Conservation (phyloP, 495 filamentous ascomycete species). For the Sabuloglossum arenarium region DNA sequence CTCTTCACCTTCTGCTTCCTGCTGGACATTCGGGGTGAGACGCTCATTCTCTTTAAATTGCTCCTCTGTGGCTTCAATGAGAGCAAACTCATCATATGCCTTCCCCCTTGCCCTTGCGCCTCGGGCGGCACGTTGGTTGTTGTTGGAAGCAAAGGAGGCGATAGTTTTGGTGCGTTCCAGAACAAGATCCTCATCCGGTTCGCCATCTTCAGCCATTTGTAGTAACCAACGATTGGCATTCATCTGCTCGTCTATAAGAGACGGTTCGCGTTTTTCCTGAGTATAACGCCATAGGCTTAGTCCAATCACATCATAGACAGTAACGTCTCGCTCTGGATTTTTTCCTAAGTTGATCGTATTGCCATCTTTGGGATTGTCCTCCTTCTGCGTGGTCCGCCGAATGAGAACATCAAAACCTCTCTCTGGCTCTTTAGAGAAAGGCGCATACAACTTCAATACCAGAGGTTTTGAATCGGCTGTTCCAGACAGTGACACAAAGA, state of each 20-base stretch:
- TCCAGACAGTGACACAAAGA: slow-evolving; percentile 68
- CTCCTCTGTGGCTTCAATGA: slow-evolving; percentile 58
- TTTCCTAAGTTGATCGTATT: slow-evolving; percentile 2
- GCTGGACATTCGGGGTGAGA: slow-evolving; percentile 48
- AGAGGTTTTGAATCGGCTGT: slow-evolving; percentile 68
- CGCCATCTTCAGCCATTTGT: slow-evolving; percentile 86
- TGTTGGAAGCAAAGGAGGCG: slow-evolving; percentile 74
- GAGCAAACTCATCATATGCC: slow-evolving; percentile 81
- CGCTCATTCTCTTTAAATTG: slow-evolving; percentile 62
- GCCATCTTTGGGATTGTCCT: slow-evolving; percentile 18
- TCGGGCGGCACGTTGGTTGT: slow-evolving; percentile 45
- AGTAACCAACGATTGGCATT: slow-evolving; percentile 87
- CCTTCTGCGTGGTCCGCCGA: slow-evolving; percentile 50
- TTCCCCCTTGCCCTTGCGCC: slow-evolving; percentile 49
- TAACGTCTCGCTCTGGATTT: slow-evolving; percentile 39
- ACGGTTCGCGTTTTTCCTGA: slow-evolving; percentile 58
- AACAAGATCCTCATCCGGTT: slow-evolving; percentile 90
- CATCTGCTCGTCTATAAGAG: slow-evolving; percentile 42
- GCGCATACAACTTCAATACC: slow-evolving; percentile 67
- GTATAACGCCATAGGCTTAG: slow-evolving; percentile 71
- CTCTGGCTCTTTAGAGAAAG: slow-evolving; percentile 52
- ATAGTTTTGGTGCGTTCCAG: slow-evolving; percentile 61
- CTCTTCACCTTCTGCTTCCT: slow-evolving; percentile 29
- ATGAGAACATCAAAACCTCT: slow-evolving; percentile 62
- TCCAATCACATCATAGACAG: slow-evolving; percentile 79